Evolutionary conservation across 2,329 filamentous ascomycete species (phyloP).

Genomic region (Diaporthe eres): DNA sequence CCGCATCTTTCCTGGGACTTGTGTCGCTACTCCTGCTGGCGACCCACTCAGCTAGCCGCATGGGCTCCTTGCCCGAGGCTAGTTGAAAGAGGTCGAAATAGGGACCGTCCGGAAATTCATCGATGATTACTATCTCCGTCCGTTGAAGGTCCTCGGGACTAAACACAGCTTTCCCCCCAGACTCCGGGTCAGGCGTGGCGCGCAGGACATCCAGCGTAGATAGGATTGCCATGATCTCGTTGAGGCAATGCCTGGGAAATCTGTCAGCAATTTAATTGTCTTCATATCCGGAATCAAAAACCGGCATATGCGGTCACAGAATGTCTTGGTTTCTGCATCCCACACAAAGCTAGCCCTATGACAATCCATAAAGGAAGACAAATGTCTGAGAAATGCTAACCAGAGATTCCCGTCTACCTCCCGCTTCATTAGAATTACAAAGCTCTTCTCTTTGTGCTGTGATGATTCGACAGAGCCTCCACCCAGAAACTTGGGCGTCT

Average conservation of each 20-base stretch:
- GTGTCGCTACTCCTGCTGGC: too few species aligned
- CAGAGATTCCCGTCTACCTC: conserved; percentile 48
- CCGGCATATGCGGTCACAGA: not conserved
- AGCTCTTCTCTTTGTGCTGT: not conserved
- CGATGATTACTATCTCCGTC: conserved; percentile 48
- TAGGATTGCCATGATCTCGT: conserved; percentile 48
- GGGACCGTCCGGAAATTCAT: conserved; percentile 46
- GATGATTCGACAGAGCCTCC: not conserved
- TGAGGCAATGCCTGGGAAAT: conserved; percentile 44
- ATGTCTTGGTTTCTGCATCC: not conserved
- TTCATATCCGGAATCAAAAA: not conserved
- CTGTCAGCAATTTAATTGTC: not conserved
- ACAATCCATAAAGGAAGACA: not conserved
- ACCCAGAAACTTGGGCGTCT: too few species aligned
- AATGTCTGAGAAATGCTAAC: not conserved
- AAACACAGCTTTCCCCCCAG: conserved; percentile 29
- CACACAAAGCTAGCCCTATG: not conserved
- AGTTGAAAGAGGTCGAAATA: conserved; percentile 49
- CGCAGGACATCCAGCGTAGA: conserved; percentile 49
- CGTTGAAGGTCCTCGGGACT: conserved; percentile 32
- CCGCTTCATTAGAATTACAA: conserved; percentile 48
- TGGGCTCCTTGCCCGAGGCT: conserved; percentile 49
- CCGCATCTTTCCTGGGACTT: conserved; percentile 43
- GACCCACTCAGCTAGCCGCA: conserved; percentile 45
- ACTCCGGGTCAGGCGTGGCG: conserved; percentile 40